Base-by-base conservation (phyloP, 73 alveolate genomes). In the Stentor roeselii region DNA sequence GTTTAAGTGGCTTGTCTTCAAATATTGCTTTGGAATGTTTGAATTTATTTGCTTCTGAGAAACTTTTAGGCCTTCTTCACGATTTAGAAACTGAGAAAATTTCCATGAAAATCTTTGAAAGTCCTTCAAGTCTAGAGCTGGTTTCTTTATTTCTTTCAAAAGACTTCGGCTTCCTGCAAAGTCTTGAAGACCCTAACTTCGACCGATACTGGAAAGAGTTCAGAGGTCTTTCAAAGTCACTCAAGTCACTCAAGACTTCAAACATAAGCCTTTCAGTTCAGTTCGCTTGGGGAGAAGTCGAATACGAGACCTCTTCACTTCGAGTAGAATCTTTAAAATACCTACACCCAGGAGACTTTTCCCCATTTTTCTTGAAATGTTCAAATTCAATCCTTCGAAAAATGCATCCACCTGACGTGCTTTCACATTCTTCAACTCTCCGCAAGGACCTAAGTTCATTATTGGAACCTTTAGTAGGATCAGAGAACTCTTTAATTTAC, bases 141-240 rank as follows among this genome's bases (percentile, higher is more conserved):
- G 41, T 67, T 34, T 15, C 15, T 34, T 30, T 67, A 27, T 34
- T 32, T 32, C 14, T 67, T 14, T 21, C 80, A 21, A 67, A 67
- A 32, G 80, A 67, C 14, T 67, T 34, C 14, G 80, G 80, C 80
- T 34, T 67, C n/a, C 80, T 67, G 42, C 80, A 21, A 67, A 67
- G 37, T 32, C 34, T 67, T 15, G 37, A 21, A 27, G 11, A 15
- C 34, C 50, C 37, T 30, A 32, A 67, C 34, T 67, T 67, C 34
- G 80, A 67, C 41, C 21, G 41, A 67, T 67, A 67, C 2, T 67
- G 80, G 37, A 67, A 0, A 67, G 80, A 21, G 14, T 67, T 67
- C 37, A 67, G 37, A 67, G 80, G 21, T 67, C 34, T 32, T 30
- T 32, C 21, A 30, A 32, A 67, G 34, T 36, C 21, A 30, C 21